Percentiles rank a stretch among this genome's conserved stretches.
These are phyloP conservation scores for Peronospora destructor DNA, from an alignment of 352 stramenopile genomes.

Conservation along the genomic window DNA sequence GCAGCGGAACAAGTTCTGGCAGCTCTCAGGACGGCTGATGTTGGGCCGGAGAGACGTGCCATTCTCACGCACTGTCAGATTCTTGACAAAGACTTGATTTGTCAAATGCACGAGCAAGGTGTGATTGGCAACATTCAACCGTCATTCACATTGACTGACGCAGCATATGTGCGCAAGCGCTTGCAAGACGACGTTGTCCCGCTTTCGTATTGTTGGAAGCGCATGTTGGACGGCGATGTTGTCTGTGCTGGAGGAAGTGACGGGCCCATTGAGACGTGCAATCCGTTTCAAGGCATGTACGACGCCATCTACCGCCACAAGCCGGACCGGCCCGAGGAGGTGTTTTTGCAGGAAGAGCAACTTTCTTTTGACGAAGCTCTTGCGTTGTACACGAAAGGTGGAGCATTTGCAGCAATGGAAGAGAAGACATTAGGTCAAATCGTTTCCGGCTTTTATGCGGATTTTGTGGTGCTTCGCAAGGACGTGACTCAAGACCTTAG, in stretches of 20 bases:
- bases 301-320: conserved; percentile 78
- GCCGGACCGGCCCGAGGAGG: conserved; percentile 35
- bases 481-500: conserved; percentile 43
- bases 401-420: conserved; percentile 55
- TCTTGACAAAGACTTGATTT: conserved; percentile 61
- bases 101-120: conserved; percentile 58
- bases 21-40: conserved; percentile 46
- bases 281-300: conserved; percentile 85
- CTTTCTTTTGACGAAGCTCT: conserved; percentile 75
- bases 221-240: conserved; percentile 63
- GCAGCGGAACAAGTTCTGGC: conserved; percentile 67
- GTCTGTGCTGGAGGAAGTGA: conserved; percentile 79
- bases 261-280: conserved; percentile 81
- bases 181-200: conserved; percentile 46
- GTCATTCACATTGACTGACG: conserved; percentile 85
- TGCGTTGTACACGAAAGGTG: conserved; percentile 74
- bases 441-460: conserved; percentile 40
- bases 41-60: conserved; percentile 46
- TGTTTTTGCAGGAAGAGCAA: conserved; percentile 55
- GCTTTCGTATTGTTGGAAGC: conserved; percentile 85
- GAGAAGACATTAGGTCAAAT: conserved; percentile 51
- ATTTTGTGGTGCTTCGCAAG: conserved; percentile 68
- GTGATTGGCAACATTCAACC: conserved; percentile 87
- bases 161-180: conserved; percentile 70
- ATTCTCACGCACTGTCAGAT: conserved; percentile 90